Percentiles rank a stretch among this genome's conserved stretches.
phyloP scores from a whole-genome alignment of 129 eudicot genomes.

The Escallonia herrerae region DNA sequence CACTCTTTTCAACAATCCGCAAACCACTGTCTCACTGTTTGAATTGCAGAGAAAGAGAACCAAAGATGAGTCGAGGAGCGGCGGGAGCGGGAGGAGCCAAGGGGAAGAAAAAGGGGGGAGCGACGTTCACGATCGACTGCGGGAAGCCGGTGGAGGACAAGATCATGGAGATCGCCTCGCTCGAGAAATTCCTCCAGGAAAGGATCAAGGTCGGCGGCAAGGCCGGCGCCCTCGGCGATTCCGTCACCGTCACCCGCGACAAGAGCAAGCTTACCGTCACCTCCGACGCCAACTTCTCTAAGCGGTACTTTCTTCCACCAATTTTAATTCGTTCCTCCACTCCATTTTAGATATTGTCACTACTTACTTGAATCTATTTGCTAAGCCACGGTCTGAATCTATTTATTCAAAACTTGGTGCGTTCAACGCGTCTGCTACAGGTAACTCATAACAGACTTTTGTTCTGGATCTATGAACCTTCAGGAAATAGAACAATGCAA shows the following conservation, averaged over 20 bases:
- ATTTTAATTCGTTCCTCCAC: too few relatives aligned
- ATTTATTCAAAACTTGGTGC: too few relatives aligned
- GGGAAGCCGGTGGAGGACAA: constrained; percentile 5
- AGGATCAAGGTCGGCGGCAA: constrained; percentile 3
- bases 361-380: too few relatives aligned
- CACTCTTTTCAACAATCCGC: neutral
- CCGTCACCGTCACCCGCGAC: neutral
- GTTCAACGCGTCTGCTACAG: too few relatives aligned
- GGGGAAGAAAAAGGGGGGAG: constrained; percentile 1
- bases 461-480: too few relatives aligned
- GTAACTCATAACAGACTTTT: too few relatives aligned
- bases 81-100: neutral
- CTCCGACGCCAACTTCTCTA: neutral
- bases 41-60: neutral
- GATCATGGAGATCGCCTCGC: constrained; percentile 1
- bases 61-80: neutral
- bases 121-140: constrained; percentile 5
- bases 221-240: neutral
- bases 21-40: neutral
- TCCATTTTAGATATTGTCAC: too few relatives aligned
- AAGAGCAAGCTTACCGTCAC: neutral
- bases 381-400: too few relatives aligned
- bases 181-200: constrained; percentile 1
- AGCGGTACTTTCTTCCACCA: neutral
- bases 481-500: too few relatives aligned